These are phyloP conservation scores for Pyrenophora seminiperda DNA, from an alignment of 2,329 filamentous ascomycete species.

Conservation along the genomic window DNA sequence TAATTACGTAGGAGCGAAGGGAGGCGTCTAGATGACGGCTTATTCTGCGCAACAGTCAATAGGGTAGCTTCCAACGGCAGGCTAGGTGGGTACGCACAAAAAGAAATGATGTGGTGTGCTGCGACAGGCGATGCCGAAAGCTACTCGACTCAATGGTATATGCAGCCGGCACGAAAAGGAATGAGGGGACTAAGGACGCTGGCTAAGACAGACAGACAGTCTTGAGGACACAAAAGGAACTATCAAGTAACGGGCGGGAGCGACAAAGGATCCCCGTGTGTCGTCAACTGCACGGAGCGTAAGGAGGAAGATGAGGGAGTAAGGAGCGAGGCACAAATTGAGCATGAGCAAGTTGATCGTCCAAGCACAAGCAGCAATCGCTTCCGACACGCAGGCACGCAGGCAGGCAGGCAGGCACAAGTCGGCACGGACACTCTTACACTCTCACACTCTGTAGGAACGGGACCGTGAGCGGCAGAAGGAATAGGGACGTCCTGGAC, in stretches of 20 bases:
- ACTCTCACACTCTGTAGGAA: no score
- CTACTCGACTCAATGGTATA: conserved; percentile 7
- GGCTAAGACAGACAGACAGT: conserved; percentile 18
- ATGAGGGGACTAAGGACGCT: conserved; percentile 19
- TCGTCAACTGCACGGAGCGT: conserved; percentile 37
- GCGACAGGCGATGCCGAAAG: not conserved
- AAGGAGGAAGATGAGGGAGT: conserved; percentile 28
- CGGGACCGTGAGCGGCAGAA: conserved; percentile 27
- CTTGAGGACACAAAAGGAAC: conserved; percentile 16
- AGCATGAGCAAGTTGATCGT: conserved; percentile 43
- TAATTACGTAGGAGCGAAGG: conserved; percentile 7
- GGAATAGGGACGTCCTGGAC: conserved; percentile 31
- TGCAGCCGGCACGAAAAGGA: conserved; percentile 7
- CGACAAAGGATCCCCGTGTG: conserved; percentile 28
- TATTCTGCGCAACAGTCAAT: conserved; percentile 12
- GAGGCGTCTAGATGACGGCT: conserved; percentile 1
- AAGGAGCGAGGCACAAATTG: conserved; percentile 32
- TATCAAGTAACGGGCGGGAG: conserved; percentile 16
- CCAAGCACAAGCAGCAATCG: conserved; percentile 29
- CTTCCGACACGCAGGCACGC: no score
- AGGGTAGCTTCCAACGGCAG: not conserved
- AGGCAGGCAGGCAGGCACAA: conserved; percentile 36
- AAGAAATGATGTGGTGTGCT: conserved; percentile 2
- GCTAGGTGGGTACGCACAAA: conserved; percentile 19
- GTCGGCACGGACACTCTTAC: conserved; percentile 37